Evolutionary conservation across 2,329 filamentous ascomycete genomes (phyloP).

Genomic region (Gaeumannomyces sp.): DNA sequence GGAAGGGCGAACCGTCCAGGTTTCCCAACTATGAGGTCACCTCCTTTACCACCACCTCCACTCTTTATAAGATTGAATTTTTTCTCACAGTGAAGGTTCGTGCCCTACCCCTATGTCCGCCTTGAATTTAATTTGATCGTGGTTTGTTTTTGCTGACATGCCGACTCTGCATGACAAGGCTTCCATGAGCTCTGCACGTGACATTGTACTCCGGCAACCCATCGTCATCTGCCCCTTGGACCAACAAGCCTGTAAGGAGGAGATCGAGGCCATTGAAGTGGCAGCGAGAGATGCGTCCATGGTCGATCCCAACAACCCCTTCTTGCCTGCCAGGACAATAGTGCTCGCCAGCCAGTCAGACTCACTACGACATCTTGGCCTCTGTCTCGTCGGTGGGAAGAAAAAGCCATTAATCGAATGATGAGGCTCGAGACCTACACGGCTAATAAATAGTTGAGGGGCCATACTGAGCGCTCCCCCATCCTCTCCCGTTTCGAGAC

Average conservation of each 20-base stretch:
- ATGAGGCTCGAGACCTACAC: slow-evolving; percentile 2
- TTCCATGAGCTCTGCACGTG: slow-evolving; percentile 77
- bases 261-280: slow-evolving; percentile 97
- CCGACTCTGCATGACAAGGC: slow-evolving; percentile 49
- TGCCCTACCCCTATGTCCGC: background rate
- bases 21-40: slow-evolving; percentile 86
- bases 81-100: slow-evolving; percentile 87
- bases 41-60: slow-evolving; percentile 90
- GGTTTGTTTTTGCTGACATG: slow-evolving; percentile 3
- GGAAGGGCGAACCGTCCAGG: slow-evolving; percentile 66
- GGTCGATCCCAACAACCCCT: slow-evolving; percentile 83
- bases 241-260: slow-evolving; percentile 91
- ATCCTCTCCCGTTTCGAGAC: background rate
- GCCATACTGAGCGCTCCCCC: background rate
- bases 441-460: background rate
- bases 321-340: slow-evolving; percentile 82
- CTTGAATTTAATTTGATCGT: slow-evolving; percentile 1
- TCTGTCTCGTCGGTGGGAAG: slow-evolving; percentile 57
- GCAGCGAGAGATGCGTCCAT: slow-evolving; percentile 87
- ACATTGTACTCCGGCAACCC: slow-evolving; percentile 82
- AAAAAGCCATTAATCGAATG: slow-evolving; percentile 62
- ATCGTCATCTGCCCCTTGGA: slow-evolving; percentile 96
- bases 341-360: slow-evolving; percentile 70
- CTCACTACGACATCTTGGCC: slow-evolving; percentile 52
- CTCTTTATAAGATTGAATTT: slow-evolving; percentile 97